Conservation (phyloP, 2,329 filamentous ascomycete species). For the Nectriaceae sp. region DNA sequence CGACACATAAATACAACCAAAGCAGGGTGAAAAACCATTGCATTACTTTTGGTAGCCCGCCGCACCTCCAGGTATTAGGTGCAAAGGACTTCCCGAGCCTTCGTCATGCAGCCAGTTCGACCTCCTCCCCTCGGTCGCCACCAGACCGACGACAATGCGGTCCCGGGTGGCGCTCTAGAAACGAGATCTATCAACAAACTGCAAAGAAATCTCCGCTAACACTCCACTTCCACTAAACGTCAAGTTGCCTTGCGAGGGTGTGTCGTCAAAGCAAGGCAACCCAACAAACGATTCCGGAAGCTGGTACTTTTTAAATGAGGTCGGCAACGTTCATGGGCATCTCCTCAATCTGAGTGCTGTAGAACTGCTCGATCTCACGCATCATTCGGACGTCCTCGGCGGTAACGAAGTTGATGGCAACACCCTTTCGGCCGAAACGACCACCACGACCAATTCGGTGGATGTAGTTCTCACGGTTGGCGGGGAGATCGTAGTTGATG, state of each 20-base stretch:
- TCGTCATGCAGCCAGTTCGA: constrained; percentile 38
- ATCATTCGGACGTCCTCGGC: constrained; percentile 99
- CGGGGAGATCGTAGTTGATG: constrained; percentile 99
- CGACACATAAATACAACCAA: constrained; percentile 40
- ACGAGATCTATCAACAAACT: constrained; percentile 45
- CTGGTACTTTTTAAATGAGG: constrained; percentile 58
- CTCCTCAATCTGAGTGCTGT: constrained; percentile 99
- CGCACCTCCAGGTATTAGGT: constrained; percentile 40
- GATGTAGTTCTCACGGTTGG: constrained; percentile 99
- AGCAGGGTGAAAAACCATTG: constrained; percentile 37
- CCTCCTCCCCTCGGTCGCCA: constrained; percentile 33
- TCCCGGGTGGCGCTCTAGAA: constrained; percentile 37
- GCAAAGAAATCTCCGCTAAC: constrained; percentile 36
- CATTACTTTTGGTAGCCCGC: constrained; percentile 47
- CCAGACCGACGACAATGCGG: constrained; percentile 29
- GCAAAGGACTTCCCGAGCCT: constrained; percentile 41
- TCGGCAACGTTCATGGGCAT: constrained; percentile 96
- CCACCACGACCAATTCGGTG: constrained; percentile 99
- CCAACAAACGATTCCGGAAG: constrained; percentile 26
- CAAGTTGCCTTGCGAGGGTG: constrained; percentile 29
- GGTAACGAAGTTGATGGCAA: constrained; percentile 99
- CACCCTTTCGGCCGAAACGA: constrained; percentile 99
- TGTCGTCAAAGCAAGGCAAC: constrained; percentile 20
- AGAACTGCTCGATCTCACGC: constrained; percentile 99
- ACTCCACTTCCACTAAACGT: constrained; percentile 31